phyloP scores from a whole-genome alignment of 306 rosid genomes.

The Corylus avellana region DNA sequence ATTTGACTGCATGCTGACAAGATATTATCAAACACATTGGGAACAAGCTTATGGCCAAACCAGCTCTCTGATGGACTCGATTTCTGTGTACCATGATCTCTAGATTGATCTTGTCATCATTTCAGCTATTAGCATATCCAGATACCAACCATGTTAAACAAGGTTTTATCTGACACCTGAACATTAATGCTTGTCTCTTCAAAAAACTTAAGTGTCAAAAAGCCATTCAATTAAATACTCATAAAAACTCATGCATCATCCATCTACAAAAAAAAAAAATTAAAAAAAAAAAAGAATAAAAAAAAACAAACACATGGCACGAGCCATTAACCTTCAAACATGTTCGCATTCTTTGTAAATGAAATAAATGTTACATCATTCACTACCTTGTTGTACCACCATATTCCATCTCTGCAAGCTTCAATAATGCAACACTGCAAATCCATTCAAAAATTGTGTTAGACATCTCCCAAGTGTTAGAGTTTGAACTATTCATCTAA shows the following conservation, averaged over 20 bases:
- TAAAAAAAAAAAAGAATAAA: no score
- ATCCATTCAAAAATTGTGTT: conserved; percentile 33
- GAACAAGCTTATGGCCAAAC: background rate
- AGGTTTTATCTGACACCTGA: no score
- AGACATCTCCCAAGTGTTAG: conserved; percentile 10
- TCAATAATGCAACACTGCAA: conserved; percentile 84
- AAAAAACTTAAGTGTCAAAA: background rate
- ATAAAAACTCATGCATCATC: no score
- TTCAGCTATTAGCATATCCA: no score
- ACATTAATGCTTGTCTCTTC: no score
- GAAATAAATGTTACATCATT: background rate
- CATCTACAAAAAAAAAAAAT: no score
- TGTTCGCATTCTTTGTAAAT: background rate
- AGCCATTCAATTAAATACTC: no score
- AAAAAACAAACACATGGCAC: no score
- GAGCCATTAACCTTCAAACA: background rate
- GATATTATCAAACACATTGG: background rate
- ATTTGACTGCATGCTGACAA: background rate
- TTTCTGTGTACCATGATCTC: no score
- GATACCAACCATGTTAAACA: no score
- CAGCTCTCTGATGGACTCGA: background rate
- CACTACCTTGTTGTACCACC: conserved; percentile 93
- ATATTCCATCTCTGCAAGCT: conserved; percentile 86
- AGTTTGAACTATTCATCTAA: conserved; percentile 6
- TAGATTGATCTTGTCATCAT: no score